Base-by-base conservation (phyloP, 306 rosid genomes). In the Echinosophora koreensis region DNA sequence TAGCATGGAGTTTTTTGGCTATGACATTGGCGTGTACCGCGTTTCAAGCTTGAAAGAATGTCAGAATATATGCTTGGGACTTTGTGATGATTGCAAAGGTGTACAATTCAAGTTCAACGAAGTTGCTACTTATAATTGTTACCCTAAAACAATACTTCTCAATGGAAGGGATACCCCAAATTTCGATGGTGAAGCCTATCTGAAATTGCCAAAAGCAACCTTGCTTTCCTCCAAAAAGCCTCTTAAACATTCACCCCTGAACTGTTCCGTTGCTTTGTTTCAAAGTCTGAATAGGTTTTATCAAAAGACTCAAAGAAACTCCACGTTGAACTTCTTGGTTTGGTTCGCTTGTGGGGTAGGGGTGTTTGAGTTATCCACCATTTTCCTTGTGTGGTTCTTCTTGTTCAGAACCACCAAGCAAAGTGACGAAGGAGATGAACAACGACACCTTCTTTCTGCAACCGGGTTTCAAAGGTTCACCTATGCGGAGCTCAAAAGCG, bases 401-500 rank as follows among this genome's bases (percentile, higher is more conserved):
- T 57, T 86, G 58, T 67, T 79, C 1, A 74, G 89, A 70, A 69
- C 79, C n/a, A 70, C 68, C 6, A 85, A 74, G 55, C 6, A 66
- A 4, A 32, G 55, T 0, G 69, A 69, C 1, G 5, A 5, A 11
- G 74, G 56, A 56, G 77, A 44, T 22, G 75, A 80, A 22, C 73
- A 76, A 4, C 68, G 71, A 0, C 73, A 81, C 11, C 69, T 76
- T 35, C 80, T 86, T 18, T 82, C 92, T 0, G 87, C 83, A 0
- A 84, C 87, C 0, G 80, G 90, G 1, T 89, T 91, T 67, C 83
- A 68, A 37, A 86, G 84, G 46, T 89, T 82, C 39, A 56, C 83
- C 14, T 89, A 87, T 14, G 58, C 77, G 0, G 90, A 91, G 77
- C 85, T 89, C 0, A 89, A 87, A 41, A 74, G 12, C 41, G 92